Evolutionary conservation across 768 basidiomycete species (phyloP).

Genomic region (Trametes gibbosa): DNA sequence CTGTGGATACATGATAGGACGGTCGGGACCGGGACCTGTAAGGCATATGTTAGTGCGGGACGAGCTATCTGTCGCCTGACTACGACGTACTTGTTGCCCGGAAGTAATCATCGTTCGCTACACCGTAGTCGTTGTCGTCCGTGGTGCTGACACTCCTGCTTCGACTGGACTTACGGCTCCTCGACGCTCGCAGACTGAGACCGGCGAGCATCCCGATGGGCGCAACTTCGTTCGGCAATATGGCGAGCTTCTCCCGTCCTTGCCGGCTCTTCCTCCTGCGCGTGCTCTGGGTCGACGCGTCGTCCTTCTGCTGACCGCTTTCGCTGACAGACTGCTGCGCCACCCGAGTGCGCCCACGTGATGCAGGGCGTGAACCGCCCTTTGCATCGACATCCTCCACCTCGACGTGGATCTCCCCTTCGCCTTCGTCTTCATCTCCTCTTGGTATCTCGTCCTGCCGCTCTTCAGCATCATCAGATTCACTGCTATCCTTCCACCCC

Average conservation of each 20-base stretch:
- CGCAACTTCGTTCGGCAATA: slow-evolving; percentile 57
- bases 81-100: slow-evolving; percentile 47
- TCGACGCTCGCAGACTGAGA: slow-evolving; percentile 46
- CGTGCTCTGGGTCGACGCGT: slow-evolving; percentile 15
- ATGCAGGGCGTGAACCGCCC: slow-evolving; percentile 13
- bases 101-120: slow-evolving; percentile 70
- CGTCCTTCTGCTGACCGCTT: not conserved
- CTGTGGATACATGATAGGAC: slow-evolving; percentile 39
- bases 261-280: slow-evolving; percentile 15
- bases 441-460: slow-evolving; percentile 28
- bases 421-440: slow-evolving; percentile 22
- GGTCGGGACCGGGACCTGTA: slow-evolving; percentile 28
- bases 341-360: slow-evolving; percentile 12
- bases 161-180: slow-evolving; percentile 23
- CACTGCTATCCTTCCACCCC: slow-evolving; percentile 33
- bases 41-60: not conserved
- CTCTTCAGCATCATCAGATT: slow-evolving; percentile 25
- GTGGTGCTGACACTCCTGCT: slow-evolving; percentile 32
- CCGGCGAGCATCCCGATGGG: slow-evolving; percentile 80
- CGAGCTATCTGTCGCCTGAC: not conserved
- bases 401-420: slow-evolving; percentile 16
- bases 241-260: slow-evolving; percentile 45
- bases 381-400: slow-evolving; percentile 37
- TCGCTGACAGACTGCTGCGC: not conserved
- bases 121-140: slow-evolving; percentile 53